Conservation (phyloP, 1,284 basidiomycete species). For the Fomitopsis schrenkii region DNA sequence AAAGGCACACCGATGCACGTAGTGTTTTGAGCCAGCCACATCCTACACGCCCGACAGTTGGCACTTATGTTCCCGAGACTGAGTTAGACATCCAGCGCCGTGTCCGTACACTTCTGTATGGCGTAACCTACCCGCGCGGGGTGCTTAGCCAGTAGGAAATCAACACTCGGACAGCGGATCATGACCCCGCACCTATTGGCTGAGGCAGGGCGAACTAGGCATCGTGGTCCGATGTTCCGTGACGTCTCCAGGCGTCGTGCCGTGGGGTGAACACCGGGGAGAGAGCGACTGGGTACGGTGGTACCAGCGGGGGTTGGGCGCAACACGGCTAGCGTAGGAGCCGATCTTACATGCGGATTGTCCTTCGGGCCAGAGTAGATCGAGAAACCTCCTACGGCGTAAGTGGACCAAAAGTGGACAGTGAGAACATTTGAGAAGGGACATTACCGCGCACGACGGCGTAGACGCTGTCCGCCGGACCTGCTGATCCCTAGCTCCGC, state of each 20-base stretch:
- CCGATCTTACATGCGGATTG: not conserved
- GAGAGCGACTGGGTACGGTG: not conserved
- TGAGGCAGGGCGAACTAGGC: not conserved
- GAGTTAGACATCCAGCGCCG: not conserved
- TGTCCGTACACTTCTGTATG: not conserved
- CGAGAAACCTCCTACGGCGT: not conserved
- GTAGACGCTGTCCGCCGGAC: not conserved
- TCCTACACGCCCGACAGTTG: not conserved
- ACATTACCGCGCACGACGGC: not conserved
- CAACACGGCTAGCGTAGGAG: no score
- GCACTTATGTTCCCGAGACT: not conserved
- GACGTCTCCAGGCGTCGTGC: not conserved
- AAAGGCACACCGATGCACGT: not conserved
- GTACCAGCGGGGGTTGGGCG: not conserved
- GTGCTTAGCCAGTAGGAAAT: not conserved
- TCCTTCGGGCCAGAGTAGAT: not conserved
- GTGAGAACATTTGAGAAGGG: not conserved
- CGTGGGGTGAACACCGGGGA: not conserved
- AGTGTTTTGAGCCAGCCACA: not conserved
- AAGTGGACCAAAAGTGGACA: not conserved
- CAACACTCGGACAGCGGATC: not conserved
- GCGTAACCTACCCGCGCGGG: not conserved
- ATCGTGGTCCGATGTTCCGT: not conserved
- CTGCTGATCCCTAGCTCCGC: not conserved
- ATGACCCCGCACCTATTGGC: not conserved